Base-by-base conservation (phyloP, 1,284 basidiomycete species). In the Ceraceosorus bombacis region DNA sequence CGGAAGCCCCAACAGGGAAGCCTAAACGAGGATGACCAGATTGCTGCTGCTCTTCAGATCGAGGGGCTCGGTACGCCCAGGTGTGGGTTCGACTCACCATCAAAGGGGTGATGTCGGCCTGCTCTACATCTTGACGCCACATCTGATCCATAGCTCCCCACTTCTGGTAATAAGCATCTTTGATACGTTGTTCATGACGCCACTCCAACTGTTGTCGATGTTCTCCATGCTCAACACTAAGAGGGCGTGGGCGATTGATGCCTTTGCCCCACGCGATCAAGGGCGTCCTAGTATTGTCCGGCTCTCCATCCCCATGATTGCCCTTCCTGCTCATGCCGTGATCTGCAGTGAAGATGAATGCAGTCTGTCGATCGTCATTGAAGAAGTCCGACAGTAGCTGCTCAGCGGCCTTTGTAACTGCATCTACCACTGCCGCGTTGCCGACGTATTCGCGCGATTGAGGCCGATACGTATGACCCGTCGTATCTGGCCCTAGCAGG, bases 241-340 rank as follows among this genome's bases (percentile, higher is more conserved):
- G 27, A 27, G 27, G 8, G 36, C 36, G 38, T 37, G 72, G 70
- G 9, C 37, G 43, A 4, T 67, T 63, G 4, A 76, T 60, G 5
- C 90, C 89, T 46, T 84, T 82, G 0, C 89, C 89, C 89, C 90
- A 92, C 0, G 83, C 85, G n/a, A 92, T 81, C 13, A 91, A 80
- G 13, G 89, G 89, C 0, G 89, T 92, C 27, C 88, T 84, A 5
- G 90, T 91, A 68, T 88, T 90, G 76, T 92, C 89, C 0, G 89
- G 89, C 68, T 92, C 85, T 39, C 90, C 90, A 69, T 93, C 90
- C 2, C 90, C 90, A 64, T 93, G 90, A 71, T 91, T 93, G 37
- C 90, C 90, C 59, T 90, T 88, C 50, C 82, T 83, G 6, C 87
- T 88, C 90, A 93, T 93, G 5, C 90, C 90, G 73, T 93, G 90